These are phyloP conservation scores for Trametes cubensis DNA, from an alignment of 768 basidiomycete species.

Conservation along the genomic window DNA sequence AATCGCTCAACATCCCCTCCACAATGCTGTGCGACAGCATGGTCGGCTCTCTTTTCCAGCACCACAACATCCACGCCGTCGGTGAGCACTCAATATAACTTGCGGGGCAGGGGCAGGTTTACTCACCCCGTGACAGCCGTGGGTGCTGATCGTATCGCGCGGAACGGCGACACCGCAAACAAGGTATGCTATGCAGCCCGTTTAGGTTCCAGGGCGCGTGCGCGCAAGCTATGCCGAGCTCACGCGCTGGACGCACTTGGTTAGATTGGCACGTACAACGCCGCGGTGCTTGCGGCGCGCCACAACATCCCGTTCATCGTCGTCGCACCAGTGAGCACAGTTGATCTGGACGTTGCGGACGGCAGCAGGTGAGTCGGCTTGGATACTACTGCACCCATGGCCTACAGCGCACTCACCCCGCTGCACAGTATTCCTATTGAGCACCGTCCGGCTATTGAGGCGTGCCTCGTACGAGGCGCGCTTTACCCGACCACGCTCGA, in stretches of 20 bases:
- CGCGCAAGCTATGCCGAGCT: not conserved
- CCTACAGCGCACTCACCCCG: conserved; percentile 16
- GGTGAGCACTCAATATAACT: conserved; percentile 44
- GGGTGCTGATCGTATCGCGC: conserved; percentile 86
- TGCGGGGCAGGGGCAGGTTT: not conserved
- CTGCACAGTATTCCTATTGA: conserved; percentile 84
- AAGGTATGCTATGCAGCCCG: conserved; percentile 51
- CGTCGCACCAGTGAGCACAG: conserved; percentile 89
- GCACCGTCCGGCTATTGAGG: conserved; percentile 85
- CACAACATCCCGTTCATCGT: conserved; percentile 92
- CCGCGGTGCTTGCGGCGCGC: conserved; percentile 86
- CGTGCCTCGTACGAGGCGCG: conserved; percentile 84
- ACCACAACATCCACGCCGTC: conserved; percentile 80
- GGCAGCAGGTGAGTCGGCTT: conserved; percentile 54
- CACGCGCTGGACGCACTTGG: not conserved
- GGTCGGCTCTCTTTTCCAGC: conserved; percentile 94
- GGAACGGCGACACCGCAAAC: conserved; percentile 97
- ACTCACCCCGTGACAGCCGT: conserved; percentile 52
- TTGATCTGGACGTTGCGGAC: conserved; percentile 78
- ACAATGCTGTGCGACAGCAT: conserved; percentile 98
- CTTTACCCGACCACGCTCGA: conserved; percentile 55
- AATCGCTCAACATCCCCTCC: conserved; percentile 80
- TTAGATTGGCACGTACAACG: conserved; percentile 92
- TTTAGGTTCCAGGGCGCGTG: not conserved
- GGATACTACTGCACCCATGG: not conserved